phyloP scores from a whole-genome alignment of 257 asterid species.

The Lycium ferocissimum region DNA sequence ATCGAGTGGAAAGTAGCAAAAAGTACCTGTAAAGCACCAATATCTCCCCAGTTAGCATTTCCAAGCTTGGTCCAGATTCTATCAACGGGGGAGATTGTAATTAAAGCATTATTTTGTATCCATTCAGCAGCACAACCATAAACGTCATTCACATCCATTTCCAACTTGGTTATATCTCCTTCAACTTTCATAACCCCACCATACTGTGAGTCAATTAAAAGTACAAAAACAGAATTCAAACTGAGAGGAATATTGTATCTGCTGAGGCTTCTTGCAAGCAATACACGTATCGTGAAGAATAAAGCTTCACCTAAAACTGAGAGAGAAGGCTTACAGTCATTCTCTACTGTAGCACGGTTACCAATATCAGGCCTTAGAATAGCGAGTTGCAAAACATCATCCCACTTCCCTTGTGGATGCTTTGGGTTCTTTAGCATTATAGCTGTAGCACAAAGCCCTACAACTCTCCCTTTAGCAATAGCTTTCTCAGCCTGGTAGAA shows the following conservation, averaged over 20 bases:
- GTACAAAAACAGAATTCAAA: slow-evolving; percentile 67
- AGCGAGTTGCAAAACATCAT: slow-evolving; percentile 83
- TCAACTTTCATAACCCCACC: slow-evolving; percentile 89
- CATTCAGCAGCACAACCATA: slow-evolving; percentile 88
- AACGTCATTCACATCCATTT: slow-evolving; percentile 64
- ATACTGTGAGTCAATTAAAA: slow-evolving; percentile 79
- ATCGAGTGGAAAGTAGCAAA: slow-evolving; percentile 88
- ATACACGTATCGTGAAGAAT: slow-evolving; percentile 83
- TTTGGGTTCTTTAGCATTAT: slow-evolving; percentile 89
- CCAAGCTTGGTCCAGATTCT: slow-evolving; percentile 98
- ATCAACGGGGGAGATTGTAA: slow-evolving; percentile 79
- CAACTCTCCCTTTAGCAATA: slow-evolving; percentile 75
- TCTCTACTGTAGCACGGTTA: slow-evolving; percentile 48
- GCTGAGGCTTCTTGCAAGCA: slow-evolving; percentile 85
- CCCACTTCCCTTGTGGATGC: slow-evolving; percentile 98
- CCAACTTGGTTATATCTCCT: slow-evolving; percentile 87
- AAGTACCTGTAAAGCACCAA: slow-evolving; percentile 90
- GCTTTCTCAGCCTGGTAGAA: slow-evolving; percentile 86
- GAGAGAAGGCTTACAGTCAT: slow-evolving; percentile 52
- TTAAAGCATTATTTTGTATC: slow-evolving; percentile 67
- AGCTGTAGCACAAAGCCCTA: slow-evolving; percentile 85
- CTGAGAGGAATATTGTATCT: slow-evolving; percentile 74
- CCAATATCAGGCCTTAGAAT: slow-evolving; percentile 73
- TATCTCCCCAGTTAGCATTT: slow-evolving; percentile 97
- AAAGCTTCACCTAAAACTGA: slow-evolving; percentile 71